These are phyloP conservation scores for Cymbopogon citratus DNA, from an alignment of 176 grass and related monocot genomes.

Conservation along the genomic window DNA sequence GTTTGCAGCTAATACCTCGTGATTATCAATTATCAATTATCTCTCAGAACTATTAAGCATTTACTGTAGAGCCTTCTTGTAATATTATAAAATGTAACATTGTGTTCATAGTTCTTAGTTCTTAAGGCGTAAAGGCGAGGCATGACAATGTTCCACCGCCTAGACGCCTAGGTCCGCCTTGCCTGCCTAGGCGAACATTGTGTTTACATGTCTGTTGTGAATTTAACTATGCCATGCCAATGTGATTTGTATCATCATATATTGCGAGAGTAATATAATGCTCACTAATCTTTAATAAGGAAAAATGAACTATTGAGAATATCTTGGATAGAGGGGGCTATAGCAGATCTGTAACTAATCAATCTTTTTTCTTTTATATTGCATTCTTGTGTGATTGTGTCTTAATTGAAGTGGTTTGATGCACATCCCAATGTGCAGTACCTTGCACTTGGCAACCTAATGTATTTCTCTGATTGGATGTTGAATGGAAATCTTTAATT, in stretches of 20 bases:
- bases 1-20: background rate
- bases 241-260: background rate
- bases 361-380: background rate
- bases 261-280: background rate
- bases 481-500: constrained; percentile 30
- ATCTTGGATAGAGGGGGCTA: background rate
- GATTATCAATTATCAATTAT: background rate
- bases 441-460: background rate
- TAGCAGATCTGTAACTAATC: background rate
- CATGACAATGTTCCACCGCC: too few relatives aligned
- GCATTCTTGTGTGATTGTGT: background rate
- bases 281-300: background rate
- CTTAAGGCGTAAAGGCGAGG: too few relatives aligned
- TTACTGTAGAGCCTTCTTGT: background rate
- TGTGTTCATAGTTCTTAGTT: too few relatives aligned
- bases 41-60: background rate
- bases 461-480: background rate
- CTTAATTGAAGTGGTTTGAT: background rate
- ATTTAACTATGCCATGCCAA: background rate
- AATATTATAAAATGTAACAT: background rate
- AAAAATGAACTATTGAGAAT: background rate
- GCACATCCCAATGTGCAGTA: background rate
- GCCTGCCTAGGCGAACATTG: too few relatives aligned
- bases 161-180: too few relatives aligned
- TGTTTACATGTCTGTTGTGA: background rate